Evolutionary conservation across 148 eudicot species (phyloP).

Genomic region (Mesembryanthemum crystallinum): DNA sequence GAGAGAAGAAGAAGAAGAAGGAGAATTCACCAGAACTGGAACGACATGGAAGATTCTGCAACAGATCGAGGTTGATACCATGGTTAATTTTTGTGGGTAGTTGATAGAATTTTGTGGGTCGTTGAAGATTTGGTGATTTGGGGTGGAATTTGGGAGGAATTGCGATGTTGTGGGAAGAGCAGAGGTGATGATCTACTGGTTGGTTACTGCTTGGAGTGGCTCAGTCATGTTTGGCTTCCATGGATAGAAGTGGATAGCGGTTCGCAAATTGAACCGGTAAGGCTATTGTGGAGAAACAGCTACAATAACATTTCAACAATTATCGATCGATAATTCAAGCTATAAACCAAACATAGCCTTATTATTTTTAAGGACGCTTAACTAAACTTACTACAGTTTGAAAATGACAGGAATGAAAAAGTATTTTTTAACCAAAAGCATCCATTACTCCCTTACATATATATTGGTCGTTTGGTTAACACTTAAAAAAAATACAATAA

Average conservation of each 20-base stretch:
- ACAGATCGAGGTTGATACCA: slow-evolving; percentile 21
- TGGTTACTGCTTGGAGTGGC: neutral
- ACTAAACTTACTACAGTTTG: no score
- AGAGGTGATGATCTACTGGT: neutral
- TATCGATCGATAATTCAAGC: no score
- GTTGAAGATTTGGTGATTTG: neutral
- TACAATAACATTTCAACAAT: no score
- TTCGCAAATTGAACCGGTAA: no score
- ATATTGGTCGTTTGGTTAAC: no score
- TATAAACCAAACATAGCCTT: no score
- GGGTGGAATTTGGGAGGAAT: neutral
- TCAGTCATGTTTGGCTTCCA: neutral
- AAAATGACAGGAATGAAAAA: no score
- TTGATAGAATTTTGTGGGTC: slow-evolving; percentile 3
- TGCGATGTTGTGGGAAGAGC: neutral
- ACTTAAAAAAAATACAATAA: no score
- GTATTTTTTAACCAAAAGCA: no score
- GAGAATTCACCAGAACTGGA: slow-evolving; percentile 23
- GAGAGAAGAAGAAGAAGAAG: neutral
- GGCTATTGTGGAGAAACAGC: no score
- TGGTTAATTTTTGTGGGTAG: slow-evolving; percentile 17
- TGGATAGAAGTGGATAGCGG: neutral
- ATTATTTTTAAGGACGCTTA: no score
- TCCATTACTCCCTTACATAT: no score
- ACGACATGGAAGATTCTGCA: slow-evolving; percentile 15